Percentiles rank a stretch among this genome's conserved stretches.
phyloP scores from a whole-genome alignment of 768 basidiomycete species.

The Kwoniella bestiolae region DNA sequence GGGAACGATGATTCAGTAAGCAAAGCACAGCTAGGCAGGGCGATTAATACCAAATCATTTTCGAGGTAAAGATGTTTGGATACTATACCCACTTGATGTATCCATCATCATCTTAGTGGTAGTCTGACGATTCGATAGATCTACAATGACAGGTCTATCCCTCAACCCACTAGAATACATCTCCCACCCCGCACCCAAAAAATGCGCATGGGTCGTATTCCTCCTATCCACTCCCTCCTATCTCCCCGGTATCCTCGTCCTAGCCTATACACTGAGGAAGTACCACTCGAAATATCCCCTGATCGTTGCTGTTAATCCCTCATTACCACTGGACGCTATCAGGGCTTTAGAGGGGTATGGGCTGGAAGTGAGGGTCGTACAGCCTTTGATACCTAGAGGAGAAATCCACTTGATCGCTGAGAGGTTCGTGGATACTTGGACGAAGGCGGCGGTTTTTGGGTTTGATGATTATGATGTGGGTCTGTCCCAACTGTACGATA shows the following conservation, averaged over 20 bases:
- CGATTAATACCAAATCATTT: no score
- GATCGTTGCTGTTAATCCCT: slow-evolving; percentile 73
- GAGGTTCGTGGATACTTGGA: slow-evolving; percentile 67
- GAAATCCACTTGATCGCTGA: slow-evolving; percentile 35
- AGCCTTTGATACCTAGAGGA: slow-evolving; percentile 27
- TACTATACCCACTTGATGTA: no score
- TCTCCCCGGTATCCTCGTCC: slow-evolving; percentile 82
- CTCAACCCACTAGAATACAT: slow-evolving; percentile 8
- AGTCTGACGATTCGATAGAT: not conserved
- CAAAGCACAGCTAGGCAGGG: not conserved
- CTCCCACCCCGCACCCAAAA: not conserved
- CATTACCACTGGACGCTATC: slow-evolving; percentile 60
- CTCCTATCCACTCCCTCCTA: slow-evolving; percentile 86
- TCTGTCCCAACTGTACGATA: slow-evolving; percentile 1
- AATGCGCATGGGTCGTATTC: slow-evolving; percentile 65
- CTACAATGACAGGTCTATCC: slow-evolving; percentile 10
- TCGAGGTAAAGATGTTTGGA: no score
- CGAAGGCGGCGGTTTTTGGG: slow-evolving; percentile 60
- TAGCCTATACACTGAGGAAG: slow-evolving; percentile 81
- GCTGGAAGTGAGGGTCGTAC: slow-evolving; percentile 23
- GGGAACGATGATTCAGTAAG: not conserved
- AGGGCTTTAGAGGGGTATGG: slow-evolving; percentile 23
- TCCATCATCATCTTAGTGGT: no score
- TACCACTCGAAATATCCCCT: slow-evolving; percentile 71
- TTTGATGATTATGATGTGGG: slow-evolving; percentile 51